A percentile compares a stretch with the other conserved stretches of the same genome.
phyloP scores from a whole-genome alignment of 768 basidiomycete genomes.

The Macrolepiota albuminosa region DNA sequence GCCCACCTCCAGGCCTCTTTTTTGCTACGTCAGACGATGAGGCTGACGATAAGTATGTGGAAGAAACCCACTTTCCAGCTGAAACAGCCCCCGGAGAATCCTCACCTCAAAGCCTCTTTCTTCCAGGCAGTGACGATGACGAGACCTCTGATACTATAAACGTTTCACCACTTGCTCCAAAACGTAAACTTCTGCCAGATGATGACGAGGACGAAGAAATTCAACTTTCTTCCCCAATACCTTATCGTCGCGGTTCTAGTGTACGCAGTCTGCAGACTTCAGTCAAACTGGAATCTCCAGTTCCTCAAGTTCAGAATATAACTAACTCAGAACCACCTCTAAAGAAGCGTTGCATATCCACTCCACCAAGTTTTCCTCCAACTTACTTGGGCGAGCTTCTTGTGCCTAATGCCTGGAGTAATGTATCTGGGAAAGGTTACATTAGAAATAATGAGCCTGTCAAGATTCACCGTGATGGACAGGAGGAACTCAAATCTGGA shows the following conservation, averaged over 20 bases:
- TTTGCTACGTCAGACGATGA: slow-evolving; percentile 61
- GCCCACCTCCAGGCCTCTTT: slow-evolving; percentile 40
- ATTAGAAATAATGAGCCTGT: slow-evolving; percentile 61
- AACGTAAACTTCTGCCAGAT: slow-evolving; percentile 15
- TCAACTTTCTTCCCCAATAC: slow-evolving; percentile 22
- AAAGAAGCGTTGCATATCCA: slow-evolving; percentile 51
- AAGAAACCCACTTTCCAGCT: slow-evolving; percentile 10
- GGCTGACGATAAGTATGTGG: slow-evolving; percentile 24
- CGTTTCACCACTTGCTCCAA: slow-evolving; percentile 9
- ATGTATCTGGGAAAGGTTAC: slow-evolving; percentile 68
- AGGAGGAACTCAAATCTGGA: slow-evolving; percentile 26
- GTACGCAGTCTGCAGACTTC: slow-evolving; percentile 30
- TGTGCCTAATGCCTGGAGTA: slow-evolving; percentile 75
- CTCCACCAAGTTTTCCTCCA: slow-evolving; percentile 19
- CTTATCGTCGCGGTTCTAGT: slow-evolving; percentile 33
- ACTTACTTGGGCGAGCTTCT: slow-evolving; percentile 66
- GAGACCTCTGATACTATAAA: slow-evolving; percentile 7
- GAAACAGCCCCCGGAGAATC: slow-evolving; percentile 13
- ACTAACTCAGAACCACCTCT: slow-evolving; percentile 26
- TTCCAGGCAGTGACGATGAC: slow-evolving; percentile 33
- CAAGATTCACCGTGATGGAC: slow-evolving; percentile 49
- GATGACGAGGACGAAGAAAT: slow-evolving; percentile 12
- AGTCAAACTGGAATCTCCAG: slow-evolving; percentile 4
- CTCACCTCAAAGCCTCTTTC: slow-evolving; percentile 25
- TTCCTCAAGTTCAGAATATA: slow-evolving; percentile 9